Percentiles rank a stretch among this genome's conserved stretches.
These are phyloP conservation scores for Allium cepa DNA, from an alignment of 106 monocot species.

Conservation along the genomic window DNA sequence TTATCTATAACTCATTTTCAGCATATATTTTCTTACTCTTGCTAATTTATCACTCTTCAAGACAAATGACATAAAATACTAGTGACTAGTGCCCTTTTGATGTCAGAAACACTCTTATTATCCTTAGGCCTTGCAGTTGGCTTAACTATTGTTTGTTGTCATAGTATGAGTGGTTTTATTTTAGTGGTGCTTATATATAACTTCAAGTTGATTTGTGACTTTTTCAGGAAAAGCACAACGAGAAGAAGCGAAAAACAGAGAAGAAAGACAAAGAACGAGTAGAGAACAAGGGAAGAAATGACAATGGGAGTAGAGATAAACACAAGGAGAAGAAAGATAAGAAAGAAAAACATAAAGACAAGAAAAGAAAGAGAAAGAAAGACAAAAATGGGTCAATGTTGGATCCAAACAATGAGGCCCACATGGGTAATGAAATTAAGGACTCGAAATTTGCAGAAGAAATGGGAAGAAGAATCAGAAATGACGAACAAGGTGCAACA, in stretches of 20 bases:
- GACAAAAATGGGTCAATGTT: slow-evolving; percentile 11
- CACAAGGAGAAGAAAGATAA: slow-evolving; percentile 44
- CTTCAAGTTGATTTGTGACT: neutral
- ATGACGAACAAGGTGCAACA: slow-evolving; percentile 29
- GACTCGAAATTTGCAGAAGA: slow-evolving; percentile 40
- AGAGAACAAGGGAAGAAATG: slow-evolving; percentile 22
- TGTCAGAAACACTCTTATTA: too few relatives aligned
- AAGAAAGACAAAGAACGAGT: slow-evolving; percentile 33
- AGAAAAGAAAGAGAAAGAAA: slow-evolving; percentile 19
- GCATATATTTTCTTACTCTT: too few relatives aligned
- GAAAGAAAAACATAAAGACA: slow-evolving; percentile 34
- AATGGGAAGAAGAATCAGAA: slow-evolving; percentile 30
- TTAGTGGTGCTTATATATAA: neutral
- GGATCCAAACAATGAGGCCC: slow-evolving; percentile 10
- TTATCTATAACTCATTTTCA: too few relatives aligned
- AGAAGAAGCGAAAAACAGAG: slow-evolving; percentile 52
- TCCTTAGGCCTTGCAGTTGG: too few relatives aligned
- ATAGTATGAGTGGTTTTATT: too few relatives aligned
- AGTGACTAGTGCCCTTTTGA: too few relatives aligned
- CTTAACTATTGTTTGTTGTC: too few relatives aligned
- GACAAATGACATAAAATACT: too few relatives aligned
- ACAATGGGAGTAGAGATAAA: slow-evolving; percentile 20
- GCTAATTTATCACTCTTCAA: too few relatives aligned
- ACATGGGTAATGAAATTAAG: slow-evolving; percentile 12
- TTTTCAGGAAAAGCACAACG: slow-evolving; percentile 51